Evolutionary conservation across 2,329 filamentous ascomycete genomes (phyloP).

Genomic region (Huntiella abstrusa): DNA sequence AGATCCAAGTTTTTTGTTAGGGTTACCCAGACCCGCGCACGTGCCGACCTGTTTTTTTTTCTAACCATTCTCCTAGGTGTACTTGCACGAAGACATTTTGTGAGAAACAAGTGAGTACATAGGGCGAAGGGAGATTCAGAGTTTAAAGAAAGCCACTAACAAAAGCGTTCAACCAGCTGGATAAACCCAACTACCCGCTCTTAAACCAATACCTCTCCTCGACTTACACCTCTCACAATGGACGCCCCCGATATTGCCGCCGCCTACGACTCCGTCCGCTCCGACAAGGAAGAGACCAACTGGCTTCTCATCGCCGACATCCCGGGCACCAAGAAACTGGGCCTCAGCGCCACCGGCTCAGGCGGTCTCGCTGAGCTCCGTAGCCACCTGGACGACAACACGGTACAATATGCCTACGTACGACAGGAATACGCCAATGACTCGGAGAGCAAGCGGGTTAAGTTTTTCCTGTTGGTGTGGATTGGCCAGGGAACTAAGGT

Average conservation of each 20-base stretch:
- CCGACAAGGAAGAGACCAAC: conserved; percentile 45
- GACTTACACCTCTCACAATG: conserved; percentile 13
- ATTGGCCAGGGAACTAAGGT: conserved; percentile 45
- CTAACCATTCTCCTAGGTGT: too few species aligned
- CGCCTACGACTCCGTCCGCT: conserved; percentile 48
- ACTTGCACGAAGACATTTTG: too few species aligned
- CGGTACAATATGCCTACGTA: conserved; percentile 48
- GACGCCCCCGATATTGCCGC: conserved; percentile 39
- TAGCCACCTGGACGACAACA: conserved; percentile 33
- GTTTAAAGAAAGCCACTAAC: too few species aligned
- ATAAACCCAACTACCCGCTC: too few species aligned
- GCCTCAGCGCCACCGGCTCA: conserved; percentile 35
- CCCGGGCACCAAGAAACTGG: conserved; percentile 33
- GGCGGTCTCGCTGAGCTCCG: conserved; percentile 42
- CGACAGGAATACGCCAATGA: conserved; percentile 54
- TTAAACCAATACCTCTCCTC: too few species aligned
- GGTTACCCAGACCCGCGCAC: too few species aligned
- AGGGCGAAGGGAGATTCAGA: too few species aligned
- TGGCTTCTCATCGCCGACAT: conserved; percentile 50
- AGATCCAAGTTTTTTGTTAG: too few species aligned
- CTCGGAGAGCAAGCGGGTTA: conserved; percentile 47
- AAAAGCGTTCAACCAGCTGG: too few species aligned
- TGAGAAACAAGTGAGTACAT: too few species aligned
- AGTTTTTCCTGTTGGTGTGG: conserved; percentile 51
- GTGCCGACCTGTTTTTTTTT: too few species aligned